These are phyloP conservation scores for Iris macrosiphon DNA, from an alignment of 106 monocot species.

Conservation along the genomic window DNA sequence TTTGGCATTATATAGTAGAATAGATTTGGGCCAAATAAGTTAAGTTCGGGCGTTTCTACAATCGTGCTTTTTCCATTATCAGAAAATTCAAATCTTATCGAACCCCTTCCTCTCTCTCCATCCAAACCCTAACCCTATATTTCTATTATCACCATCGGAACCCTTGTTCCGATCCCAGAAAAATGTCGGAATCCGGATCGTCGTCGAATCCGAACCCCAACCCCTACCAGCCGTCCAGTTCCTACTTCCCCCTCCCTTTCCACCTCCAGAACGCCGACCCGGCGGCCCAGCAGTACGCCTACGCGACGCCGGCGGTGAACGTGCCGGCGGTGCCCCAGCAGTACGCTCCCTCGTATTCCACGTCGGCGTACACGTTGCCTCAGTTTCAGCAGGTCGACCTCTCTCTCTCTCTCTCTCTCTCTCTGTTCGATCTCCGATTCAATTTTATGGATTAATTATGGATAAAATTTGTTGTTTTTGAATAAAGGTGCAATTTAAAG, in stretches of 20 bases:
- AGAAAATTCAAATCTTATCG: no score
- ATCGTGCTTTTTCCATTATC: no score
- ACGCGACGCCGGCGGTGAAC: neutral
- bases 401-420: neutral
- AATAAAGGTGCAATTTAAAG: no score
- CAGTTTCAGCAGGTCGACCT: constrained; percentile 14
- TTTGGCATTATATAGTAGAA: no score
- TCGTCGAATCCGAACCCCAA: constrained; percentile 3
- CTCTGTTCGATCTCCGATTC: no score
- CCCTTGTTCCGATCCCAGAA: neutral
- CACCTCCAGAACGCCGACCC: constrained; percentile 8
- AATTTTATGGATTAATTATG: no score
- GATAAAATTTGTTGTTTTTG: no score
- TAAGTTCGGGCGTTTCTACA: no score
- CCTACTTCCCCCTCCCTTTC: constrained; percentile 12
- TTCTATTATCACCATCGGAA: neutral
- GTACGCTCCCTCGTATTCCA: neutral
- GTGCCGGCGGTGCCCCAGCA: constrained; percentile 1
- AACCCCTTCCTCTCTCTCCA: neutral
- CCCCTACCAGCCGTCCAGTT: neutral
- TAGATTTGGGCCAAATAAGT: no score
- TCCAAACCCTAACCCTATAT: neutral
- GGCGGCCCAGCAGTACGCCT: neutral
- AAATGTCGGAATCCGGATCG: neutral
- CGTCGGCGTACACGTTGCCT: neutral